A percentile compares a stretch with the other conserved stretches of the same genome.
phyloP scores from a whole-genome alignment of 192 early-diverging fungal genomes.

The Umbelopsis sp. region DNA sequence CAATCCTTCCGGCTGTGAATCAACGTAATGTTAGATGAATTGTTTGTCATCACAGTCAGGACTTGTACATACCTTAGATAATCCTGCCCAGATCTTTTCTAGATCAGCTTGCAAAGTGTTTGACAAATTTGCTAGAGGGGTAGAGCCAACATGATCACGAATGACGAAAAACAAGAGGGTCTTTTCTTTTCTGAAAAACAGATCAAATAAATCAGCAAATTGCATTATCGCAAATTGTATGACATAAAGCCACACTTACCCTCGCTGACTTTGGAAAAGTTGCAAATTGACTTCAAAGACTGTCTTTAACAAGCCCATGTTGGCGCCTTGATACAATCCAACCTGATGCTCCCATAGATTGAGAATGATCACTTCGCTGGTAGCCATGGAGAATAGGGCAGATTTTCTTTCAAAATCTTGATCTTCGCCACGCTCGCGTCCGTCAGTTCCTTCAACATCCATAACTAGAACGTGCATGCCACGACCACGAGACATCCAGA shows the following conservation, averaged over 20 bases:
- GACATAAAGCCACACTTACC: conserved; percentile 33
- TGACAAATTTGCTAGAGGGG: conserved; percentile 80
- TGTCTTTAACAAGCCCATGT: conserved; percentile 97
- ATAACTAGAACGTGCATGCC: conserved; percentile 86
- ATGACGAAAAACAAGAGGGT: conserved; percentile 96
- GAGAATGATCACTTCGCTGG: conserved; percentile 91
- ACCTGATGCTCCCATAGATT: conserved; percentile 99
- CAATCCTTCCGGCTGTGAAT: conserved; percentile 78
- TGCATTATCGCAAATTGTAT: not conserved
- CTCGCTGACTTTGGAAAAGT: conserved; percentile 84
- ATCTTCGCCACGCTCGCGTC: conserved; percentile 97
- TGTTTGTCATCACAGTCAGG: not conserved
- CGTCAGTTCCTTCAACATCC: conserved; percentile 99
- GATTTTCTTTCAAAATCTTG: conserved; percentile 99
- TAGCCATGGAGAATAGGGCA: conserved; percentile 96
- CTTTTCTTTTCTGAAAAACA: conserved; percentile 68
- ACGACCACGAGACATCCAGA: conserved; percentile 91
- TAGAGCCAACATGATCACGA: conserved; percentile 89
- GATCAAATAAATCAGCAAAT: not conserved
- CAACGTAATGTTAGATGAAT: not conserved
- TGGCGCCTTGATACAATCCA: conserved; percentile 98
- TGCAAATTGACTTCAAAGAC: conserved; percentile 99
- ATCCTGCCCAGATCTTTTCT: conserved; percentile 87
- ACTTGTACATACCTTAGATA: conserved; percentile 65
- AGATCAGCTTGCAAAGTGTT: conserved; percentile 82